Evolutionary conservation across 495 filamentous ascomycete genomes (phyloP), one percentile per base, ranked within the genome.

Genomic region (Aspergillus incahuasiensis): DNA sequence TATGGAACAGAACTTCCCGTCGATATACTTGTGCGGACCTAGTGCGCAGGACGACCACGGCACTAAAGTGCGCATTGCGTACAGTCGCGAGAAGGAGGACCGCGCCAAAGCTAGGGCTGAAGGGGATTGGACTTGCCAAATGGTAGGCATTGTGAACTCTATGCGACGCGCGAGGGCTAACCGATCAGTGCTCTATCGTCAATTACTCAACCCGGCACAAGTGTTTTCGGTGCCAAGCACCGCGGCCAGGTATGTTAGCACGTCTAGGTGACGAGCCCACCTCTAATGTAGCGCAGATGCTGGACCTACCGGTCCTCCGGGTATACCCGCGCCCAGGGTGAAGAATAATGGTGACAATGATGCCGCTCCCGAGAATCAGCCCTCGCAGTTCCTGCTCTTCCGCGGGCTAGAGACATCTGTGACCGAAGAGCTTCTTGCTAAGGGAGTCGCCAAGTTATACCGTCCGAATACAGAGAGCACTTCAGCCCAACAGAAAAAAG

Each of bases 301-400:
- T 6, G 59, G 60, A n/a, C 60, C 62, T 13, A 34, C 59, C 12
- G 60, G 65, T 6, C 65, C 65, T n/a, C 69, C 65, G 35, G 72
- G 71, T 20, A 61, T 70, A 48, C 65, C 74, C 21, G 55, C 67
- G 32, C 64, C 64, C 1, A 73, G 66, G 42, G 63, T 79, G 21
- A 75, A 73, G 16, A 88, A 86, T 55, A 88, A 79, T 50, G 91
- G 91, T 19, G 87, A 91, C 62, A 90, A 88, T 40, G 92, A 95
- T 68, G 88, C 84, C 42, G 86, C 87, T 7, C 81, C 86, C 5
- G 85, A 92, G 41, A 80, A 82, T 44, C 80, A 80, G 5, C 83
- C 89, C 1, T 92, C 89, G 2, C 90, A 94, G 48, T 92, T 92
- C 55, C 74, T 96, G 15, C 79, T 96, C 4, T 75, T 96, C 30